phyloP scores from a whole-genome alignment of 78 protist species.

The Speleostelium caveatum region DNA sequence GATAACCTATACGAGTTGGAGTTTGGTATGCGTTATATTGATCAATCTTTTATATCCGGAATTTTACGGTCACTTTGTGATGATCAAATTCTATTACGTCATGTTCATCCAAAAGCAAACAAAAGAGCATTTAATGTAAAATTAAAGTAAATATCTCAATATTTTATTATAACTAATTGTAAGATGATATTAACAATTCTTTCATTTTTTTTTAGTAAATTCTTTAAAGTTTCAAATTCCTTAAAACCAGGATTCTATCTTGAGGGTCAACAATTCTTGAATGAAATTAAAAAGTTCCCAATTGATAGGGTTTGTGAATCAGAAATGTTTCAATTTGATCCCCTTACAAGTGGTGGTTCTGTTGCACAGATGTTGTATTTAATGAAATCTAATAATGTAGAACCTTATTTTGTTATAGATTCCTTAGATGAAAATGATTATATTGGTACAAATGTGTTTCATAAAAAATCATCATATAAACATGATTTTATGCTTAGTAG shows the following conservation, averaged over 20 bases:
- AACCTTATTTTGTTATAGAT: no score
- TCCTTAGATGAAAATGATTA: no score
- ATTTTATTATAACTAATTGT: no score
- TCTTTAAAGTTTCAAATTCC: neutral
- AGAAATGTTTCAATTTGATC: conserved; percentile 19
- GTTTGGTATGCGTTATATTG: neutral
- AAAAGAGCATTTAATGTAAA: no score
- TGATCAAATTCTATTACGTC: no score
- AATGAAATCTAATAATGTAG: neutral
- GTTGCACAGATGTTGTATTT: conserved; percentile 3
- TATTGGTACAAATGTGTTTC: no score
- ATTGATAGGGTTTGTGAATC: neutral
- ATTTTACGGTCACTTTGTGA: neutral
- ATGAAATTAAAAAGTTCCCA: neutral
- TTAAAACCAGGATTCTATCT: conserved; percentile 3
- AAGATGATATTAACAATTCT: no score
- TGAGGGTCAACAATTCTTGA: neutral
- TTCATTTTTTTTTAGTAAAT: no score
- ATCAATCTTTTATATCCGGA: neutral
- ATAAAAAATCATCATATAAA: no score
- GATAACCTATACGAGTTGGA: neutral
- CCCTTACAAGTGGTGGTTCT: conserved; percentile 41
- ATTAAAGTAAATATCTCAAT: no score
- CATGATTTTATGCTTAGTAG: no score
- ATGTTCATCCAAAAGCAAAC: no score